Evolutionary conservation across 306 rosid genomes (phyloP).

Genomic region (Hippophae tibetana): DNA sequence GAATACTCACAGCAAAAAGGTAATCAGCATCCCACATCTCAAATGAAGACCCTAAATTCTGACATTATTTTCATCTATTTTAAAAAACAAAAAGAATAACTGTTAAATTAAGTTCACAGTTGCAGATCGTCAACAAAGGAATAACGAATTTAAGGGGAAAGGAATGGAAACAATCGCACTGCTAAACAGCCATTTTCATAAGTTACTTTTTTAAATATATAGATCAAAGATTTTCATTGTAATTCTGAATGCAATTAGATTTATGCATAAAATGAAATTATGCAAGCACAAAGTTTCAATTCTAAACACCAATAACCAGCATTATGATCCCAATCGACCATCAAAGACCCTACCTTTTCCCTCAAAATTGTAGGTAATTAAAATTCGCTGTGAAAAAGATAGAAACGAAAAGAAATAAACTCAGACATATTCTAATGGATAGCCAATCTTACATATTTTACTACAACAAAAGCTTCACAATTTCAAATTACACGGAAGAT

Average conservation of each 20-base stretch:
- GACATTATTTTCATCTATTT: not conserved
- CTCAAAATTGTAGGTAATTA: not conserved
- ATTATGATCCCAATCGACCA: no score
- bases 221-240: not conserved
- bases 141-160: no score
- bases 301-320: no score
- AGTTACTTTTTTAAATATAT: not conserved
- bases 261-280: no score
- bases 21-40: slow-evolving; percentile 4
- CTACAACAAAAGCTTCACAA: slow-evolving; percentile 5
- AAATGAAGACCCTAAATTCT: slow-evolving; percentile 9
- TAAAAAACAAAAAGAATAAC: not conserved
- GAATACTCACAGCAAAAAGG: not conserved
- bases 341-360: no score
- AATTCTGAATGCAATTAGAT: not conserved
- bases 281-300: no score
- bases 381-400: not conserved
- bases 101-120: not conserved
- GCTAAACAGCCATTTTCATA: not conserved
- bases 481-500: slow-evolving; percentile 12
- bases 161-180: not conserved
- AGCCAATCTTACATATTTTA: slow-evolving; percentile 2
- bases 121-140: no score
- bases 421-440: slow-evolving; percentile 8
- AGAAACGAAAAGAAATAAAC: slow-evolving; percentile 10